phyloP scores from a whole-genome alignment of 257 asterid genomes.

The Anisodus tanguticus region DNA sequence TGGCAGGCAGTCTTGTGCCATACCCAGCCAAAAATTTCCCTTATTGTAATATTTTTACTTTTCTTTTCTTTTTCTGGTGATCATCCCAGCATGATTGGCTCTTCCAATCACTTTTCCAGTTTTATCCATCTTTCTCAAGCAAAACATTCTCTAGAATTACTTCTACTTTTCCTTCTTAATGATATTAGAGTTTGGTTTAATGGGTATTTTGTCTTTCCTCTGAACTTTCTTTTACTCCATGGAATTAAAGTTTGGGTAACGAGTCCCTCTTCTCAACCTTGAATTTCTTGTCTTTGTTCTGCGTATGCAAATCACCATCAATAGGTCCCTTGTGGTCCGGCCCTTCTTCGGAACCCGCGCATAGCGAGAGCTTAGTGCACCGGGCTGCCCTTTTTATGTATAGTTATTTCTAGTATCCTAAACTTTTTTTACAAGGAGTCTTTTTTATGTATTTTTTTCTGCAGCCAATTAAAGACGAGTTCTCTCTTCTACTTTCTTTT shows the following conservation, averaged over 20 bases:
- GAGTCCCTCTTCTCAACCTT: background rate
- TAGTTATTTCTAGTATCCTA: background rate
- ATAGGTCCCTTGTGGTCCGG: no score
- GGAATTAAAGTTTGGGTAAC: background rate
- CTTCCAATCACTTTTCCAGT: constrained; percentile 1
- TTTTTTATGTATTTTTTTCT: background rate
- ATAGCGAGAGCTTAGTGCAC: no score
- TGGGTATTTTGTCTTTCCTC: background rate
- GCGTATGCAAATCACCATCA: background rate
- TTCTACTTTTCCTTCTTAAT: background rate
- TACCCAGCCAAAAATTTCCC: background rate
- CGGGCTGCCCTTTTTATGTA: no score
- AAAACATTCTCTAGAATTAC: constrained; percentile 13
- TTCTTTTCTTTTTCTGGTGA: background rate
- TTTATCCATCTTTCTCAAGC: background rate
- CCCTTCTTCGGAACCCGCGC: no score
- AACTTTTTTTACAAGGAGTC: background rate
- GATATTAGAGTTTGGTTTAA: background rate
- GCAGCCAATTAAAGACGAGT: background rate
- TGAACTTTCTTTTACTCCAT: background rate
- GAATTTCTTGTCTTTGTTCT: background rate
- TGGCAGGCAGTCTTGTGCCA: background rate
- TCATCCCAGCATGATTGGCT: background rate
- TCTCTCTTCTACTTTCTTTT: background rate
- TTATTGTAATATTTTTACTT: background rate